These are phyloP conservation scores for Pleurostoma richardsiae DNA, from an alignment of 2,329 filamentous ascomycete genomes.

Conservation along the genomic window DNA sequence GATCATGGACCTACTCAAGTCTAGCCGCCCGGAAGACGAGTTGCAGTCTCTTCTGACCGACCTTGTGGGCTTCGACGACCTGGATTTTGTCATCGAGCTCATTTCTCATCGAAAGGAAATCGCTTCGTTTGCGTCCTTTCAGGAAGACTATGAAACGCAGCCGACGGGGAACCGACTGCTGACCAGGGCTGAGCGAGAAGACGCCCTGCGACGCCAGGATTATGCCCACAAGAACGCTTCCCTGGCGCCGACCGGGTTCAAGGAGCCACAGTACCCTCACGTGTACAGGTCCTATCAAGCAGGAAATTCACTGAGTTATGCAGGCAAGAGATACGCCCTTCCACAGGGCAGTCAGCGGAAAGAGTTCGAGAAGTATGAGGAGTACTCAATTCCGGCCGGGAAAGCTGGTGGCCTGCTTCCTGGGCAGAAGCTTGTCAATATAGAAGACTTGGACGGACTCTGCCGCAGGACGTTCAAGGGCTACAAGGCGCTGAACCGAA, in stretches of 20 bases:
- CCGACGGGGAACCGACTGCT: constrained; percentile 50
- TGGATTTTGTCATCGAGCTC: constrained; percentile 91
- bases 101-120: constrained; percentile 72
- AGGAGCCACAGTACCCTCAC: constrained; percentile 80
- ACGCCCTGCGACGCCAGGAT: constrained; percentile 70
- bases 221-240: constrained; percentile 74
- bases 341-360: constrained; percentile 68
- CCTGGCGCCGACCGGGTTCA: constrained; percentile 66
- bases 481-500: constrained; percentile 89
- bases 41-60: constrained; percentile 89
- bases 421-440: constrained; percentile 71
- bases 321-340: constrained; percentile 77
- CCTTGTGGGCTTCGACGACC: constrained; percentile 84
- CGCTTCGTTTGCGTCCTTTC: constrained; percentile 36
- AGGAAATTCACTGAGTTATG: constrained; percentile 76
- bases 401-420: constrained; percentile 69
- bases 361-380: constrained; percentile 77
- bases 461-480: constrained; percentile 90
- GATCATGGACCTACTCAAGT: constrained; percentile 67
- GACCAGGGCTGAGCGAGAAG: constrained; percentile 72
- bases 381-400: constrained; percentile 80
- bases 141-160: constrained; percentile 15
- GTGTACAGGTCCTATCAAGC: constrained; percentile 82
- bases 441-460: constrained; percentile 80
- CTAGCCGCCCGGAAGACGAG: constrained; percentile 69